Percentiles rank a stretch among this genome's conserved stretches.
Evolutionary conservation across 345 rosid genomes (phyloP).

Genomic region (Excoecaria agallocha): DNA sequence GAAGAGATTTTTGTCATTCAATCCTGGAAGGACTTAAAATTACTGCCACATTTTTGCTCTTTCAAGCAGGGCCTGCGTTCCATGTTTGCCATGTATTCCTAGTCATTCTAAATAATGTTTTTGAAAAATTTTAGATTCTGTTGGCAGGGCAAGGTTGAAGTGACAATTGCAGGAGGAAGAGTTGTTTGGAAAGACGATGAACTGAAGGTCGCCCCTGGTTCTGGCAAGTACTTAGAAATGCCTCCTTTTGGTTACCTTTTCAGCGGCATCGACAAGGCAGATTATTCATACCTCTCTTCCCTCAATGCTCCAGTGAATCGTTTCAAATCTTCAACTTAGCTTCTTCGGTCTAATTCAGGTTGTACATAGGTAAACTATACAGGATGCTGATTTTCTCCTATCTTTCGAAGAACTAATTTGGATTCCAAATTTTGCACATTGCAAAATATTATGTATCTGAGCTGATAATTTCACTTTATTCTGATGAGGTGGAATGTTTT

Average conservation of each 20-base stretch:
- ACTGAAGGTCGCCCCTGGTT: constrained; percentile 64
- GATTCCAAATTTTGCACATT: no score
- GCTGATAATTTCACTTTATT: no score
- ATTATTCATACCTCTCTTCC: constrained; percentile 67
- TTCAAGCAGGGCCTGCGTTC: not conserved
- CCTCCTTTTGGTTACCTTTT: constrained; percentile 77
- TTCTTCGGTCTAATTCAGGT: no score
- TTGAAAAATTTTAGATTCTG: not conserved
- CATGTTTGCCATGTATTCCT: not conserved
- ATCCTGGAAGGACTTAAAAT: not conserved
- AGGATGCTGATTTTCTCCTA: no score
- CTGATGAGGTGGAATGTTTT: no score
- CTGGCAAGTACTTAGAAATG: constrained; percentile 74
- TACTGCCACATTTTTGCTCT: not conserved
- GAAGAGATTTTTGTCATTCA: not conserved
- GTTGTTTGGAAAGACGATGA: constrained; percentile 80
- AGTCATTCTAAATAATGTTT: constrained; percentile 1
- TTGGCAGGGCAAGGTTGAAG: constrained; percentile 88
- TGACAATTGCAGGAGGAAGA: constrained; percentile 84
- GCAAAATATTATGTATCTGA: no score
- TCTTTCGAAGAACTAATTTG: no score
- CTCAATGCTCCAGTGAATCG: constrained; percentile 81
- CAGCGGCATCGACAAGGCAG: constrained; percentile 70
- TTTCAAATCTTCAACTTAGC: constrained; percentile 14
- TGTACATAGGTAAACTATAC: no score